phyloP scores from a whole-genome alignment of 139 green algal genomes.

The Mesostigma viride region DNA sequence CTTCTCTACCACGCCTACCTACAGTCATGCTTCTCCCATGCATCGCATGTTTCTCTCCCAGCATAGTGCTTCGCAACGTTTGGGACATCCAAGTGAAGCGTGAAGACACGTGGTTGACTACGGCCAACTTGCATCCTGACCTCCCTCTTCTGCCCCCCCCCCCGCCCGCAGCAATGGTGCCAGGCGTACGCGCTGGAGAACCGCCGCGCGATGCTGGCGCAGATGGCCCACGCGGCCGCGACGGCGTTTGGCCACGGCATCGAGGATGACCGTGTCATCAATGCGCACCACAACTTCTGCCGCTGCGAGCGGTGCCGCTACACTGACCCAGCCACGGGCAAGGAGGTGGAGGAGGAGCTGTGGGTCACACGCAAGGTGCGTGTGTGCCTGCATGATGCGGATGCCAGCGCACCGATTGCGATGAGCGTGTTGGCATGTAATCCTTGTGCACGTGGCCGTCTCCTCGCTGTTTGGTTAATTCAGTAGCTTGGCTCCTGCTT shows the following conservation, averaged over 20 bases:
- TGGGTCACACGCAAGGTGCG: conserved; percentile 39
- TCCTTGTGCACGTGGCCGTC: no score
- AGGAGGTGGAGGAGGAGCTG: conserved; percentile 26
- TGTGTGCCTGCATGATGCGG: no score
- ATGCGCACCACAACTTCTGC: conserved; percentile 41
- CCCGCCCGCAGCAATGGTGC: conserved; percentile 37
- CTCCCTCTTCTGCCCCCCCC: conserved; percentile 1
- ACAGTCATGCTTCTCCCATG: no score
- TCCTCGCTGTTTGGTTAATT: no score
- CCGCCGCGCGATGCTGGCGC: conserved; percentile 27
- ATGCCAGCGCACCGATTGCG: no score
- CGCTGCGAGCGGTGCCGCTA: conserved; percentile 29
- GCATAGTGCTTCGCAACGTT: no score
- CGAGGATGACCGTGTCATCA: conserved; percentile 21
- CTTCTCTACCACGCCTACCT: no score
- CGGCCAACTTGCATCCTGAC: background rate
- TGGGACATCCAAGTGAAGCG: no score
- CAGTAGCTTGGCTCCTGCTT: no score
- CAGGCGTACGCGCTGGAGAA: conserved; percentile 36
- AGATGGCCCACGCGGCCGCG: conserved; percentile 21
- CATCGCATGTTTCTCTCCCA: no score
- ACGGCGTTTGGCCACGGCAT: conserved; percentile 12
- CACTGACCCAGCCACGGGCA: conserved; percentile 25
- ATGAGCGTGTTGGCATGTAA: no score
- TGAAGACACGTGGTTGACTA: background rate